Conservation (phyloP, 257 asterid genomes). For the Leptodermis oblonga region DNA sequence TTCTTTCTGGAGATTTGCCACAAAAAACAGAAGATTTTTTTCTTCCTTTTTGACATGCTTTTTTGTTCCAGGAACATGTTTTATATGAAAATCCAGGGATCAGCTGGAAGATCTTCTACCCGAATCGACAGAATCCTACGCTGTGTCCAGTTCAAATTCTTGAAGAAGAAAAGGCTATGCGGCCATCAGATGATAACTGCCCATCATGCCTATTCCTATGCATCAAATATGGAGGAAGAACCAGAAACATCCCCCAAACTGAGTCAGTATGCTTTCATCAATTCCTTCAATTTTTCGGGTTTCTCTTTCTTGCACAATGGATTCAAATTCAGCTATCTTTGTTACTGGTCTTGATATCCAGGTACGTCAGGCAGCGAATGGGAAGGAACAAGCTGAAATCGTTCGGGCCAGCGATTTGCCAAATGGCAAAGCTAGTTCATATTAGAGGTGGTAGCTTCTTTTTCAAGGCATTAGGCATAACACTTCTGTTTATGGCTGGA, state of each 20-base stretch:
- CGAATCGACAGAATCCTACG: conserved; percentile 24
- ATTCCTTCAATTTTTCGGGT: no score
- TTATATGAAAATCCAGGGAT: conserved; percentile 23
- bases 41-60: no score
- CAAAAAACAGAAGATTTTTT: no score
- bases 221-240: conserved; percentile 35
- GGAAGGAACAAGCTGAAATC: conserved; percentile 35
- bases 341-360: neutral
- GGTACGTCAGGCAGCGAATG: conserved; percentile 32
- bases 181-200: conserved; percentile 24
- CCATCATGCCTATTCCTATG: conserved; percentile 30
- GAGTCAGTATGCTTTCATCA: conserved; percentile 15
- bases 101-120: conserved; percentile 27
- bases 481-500: conserved; percentile 35
- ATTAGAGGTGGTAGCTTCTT: conserved; percentile 31
- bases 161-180: conserved; percentile 32
- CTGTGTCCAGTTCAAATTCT: conserved; percentile 30
- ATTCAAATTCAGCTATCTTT: no score
- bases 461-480: conserved; percentile 30
- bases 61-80: conserved; percentile 23
- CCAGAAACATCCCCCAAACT: conserved; percentile 33
- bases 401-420: conserved; percentile 26
- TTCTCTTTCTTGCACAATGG: no score
- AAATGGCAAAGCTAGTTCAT: conserved; percentile 27
- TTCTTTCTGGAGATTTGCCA: neutral